Percentiles rank a stretch among this genome's conserved stretches.
These are phyloP conservation scores for Aureobasidium lini DNA, from an alignment of 2,329 filamentous ascomycete genomes.

Conservation along the genomic window DNA sequence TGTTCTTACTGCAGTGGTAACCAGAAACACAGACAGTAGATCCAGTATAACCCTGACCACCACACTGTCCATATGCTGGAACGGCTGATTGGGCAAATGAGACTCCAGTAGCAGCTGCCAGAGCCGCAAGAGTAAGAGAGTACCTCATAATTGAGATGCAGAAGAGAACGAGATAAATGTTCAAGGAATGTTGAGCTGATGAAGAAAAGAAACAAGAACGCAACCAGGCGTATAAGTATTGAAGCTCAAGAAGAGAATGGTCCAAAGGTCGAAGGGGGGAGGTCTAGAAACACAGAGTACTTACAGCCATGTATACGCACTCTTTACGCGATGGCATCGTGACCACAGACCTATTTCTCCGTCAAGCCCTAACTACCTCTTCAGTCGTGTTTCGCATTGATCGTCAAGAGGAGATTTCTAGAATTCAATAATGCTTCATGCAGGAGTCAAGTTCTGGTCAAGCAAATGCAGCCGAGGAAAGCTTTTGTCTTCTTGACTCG, in stretches of 20 bases:
- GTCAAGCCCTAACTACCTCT: not conserved
- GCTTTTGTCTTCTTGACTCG: not conserved
- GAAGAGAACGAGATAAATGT: not conserved
- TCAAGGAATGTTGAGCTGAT: not conserved
- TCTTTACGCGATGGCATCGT: not conserved
- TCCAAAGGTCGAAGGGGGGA: not conserved
- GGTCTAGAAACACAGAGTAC: not conserved
- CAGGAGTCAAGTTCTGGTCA: not conserved
- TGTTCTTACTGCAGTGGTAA: constrained; percentile 32
- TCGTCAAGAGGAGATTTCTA: not conserved
- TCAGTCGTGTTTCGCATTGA: not conserved
- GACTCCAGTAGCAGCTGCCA: not conserved
- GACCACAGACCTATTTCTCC: not conserved
- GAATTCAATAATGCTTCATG: not conserved
- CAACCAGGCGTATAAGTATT: not conserved
- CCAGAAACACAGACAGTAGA: constrained; percentile 34
- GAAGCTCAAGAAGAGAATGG: not conserved
- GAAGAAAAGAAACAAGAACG: not conserved
- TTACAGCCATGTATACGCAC: not conserved
- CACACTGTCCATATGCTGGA: constrained; percentile 37
- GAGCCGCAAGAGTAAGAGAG: not conserved
- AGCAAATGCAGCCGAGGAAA: not conserved
- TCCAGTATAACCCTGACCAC: constrained; percentile 37
- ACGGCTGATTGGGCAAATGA: constrained; percentile 15
- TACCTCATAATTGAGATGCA: not conserved